Base-by-base conservation (phyloP, 768 basidiomycete species). In the Suillus ampliporus region DNA sequence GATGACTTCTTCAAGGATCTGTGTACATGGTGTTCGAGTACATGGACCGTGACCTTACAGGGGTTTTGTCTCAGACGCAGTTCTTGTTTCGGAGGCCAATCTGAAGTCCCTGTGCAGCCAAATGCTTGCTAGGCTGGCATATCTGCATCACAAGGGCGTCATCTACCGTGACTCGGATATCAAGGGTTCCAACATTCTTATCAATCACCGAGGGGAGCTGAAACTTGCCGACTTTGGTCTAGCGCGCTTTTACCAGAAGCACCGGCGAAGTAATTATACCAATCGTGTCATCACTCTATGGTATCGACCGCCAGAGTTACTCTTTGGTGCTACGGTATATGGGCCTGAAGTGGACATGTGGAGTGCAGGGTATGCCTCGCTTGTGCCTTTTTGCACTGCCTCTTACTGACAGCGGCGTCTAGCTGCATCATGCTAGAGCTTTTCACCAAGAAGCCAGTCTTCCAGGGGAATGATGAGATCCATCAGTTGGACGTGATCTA, bases 21-120 rank as follows among this genome's bases (percentile, higher is more conserved):
- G 96, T 97, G 46, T 97, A 94, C 78, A 99, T 99, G 97, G 97
- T 99, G 43, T 95, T 99, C 70, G 96, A 99, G 75, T 99, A 99
- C 76, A 93, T 97, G 93, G 95, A 99, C 70, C 97, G 99, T 73
- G 97, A 99, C 73, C 81, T 99, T 59, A 98, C 96, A 2, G 97
- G 97, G 4, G 84, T 99, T 56, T 82, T 99, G 31, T 92, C 94
- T 3, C 96, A 98, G 78, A 91, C 86, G 1, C 90, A 94, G 70
- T 92, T 98, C 69, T 81, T 72, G 43, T 99, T 73, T 84, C 86
- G 0, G 85, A 88, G 21, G 94, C 92, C 23, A 91, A 99, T 75
- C 82, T 99, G 46, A 99, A 99, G 81, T 97, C 96, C 0, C 85
- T 99, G 58, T 95, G 91, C 72, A 85, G 88, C 64, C 97, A 99